Percentiles rank a stretch among this genome's conserved stretches.
Evolutionary conservation across 352 stramenopile genomes (phyloP).

Genomic region (Globisporangium cederbergense): DNA sequence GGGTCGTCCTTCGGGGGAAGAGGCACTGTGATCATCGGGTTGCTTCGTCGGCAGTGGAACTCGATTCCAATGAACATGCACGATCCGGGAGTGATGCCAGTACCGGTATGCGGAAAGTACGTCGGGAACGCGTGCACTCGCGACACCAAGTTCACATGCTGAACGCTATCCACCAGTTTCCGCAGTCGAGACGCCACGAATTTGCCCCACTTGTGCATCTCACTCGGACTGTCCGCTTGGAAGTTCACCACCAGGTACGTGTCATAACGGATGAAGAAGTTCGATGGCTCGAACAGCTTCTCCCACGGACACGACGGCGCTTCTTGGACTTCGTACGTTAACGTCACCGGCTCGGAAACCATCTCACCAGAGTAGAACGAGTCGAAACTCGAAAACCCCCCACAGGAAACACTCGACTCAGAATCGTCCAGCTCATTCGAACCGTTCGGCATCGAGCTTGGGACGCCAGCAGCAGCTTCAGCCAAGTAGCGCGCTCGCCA

Average conservation of each 20-base stretch:
- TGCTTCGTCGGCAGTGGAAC: slow-evolving; percentile 48
- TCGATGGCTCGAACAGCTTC: slow-evolving; percentile 73
- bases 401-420: slow-evolving; percentile 24
- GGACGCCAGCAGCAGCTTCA: slow-evolving; percentile 53
- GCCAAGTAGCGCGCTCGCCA: slow-evolving; percentile 71
- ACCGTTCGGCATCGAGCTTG: slow-evolving; percentile 31
- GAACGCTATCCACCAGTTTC: slow-evolving; percentile 74
- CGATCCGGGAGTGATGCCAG: slow-evolving; percentile 39
- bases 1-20: slow-evolving; percentile 55
- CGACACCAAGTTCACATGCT: slow-evolving; percentile 56
- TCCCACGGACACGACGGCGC: slow-evolving; percentile 37
- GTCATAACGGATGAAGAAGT: slow-evolving; percentile 84
- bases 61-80: slow-evolving; percentile 85
- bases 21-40: slow-evolving; percentile 9
- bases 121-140: slow-evolving; percentile 65
- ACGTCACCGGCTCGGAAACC: slow-evolving; percentile 5
- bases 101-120: slow-evolving; percentile 55
- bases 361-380: slow-evolving; percentile 19
- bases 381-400: slow-evolving; percentile 2
- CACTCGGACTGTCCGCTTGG: slow-evolving; percentile 46
- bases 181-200: slow-evolving; percentile 78
- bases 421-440: slow-evolving; percentile 21
- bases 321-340: slow-evolving; percentile 4
- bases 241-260: slow-evolving; percentile 77
- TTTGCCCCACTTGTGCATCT: slow-evolving; percentile 80